Evolutionary conservation across 495 filamentous ascomycete species (phyloP).

Genomic region (Penicillium canescens): DNA sequence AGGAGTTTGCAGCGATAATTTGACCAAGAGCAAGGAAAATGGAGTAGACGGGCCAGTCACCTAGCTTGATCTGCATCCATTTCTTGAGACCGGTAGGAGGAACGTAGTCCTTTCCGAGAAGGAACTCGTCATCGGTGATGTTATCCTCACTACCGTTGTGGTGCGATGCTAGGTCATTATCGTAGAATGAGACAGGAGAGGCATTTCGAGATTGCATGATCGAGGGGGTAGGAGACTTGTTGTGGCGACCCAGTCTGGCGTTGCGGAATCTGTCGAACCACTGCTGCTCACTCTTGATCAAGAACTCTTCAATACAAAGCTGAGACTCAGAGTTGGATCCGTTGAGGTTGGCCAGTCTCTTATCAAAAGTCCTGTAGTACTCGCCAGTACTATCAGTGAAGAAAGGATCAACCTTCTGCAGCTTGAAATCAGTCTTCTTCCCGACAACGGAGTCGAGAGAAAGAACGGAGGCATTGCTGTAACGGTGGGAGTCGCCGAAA

Average conservation of each 20-base stretch:
- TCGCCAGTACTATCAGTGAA: conserved; percentile 67
- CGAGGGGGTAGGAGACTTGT: conserved; percentile 46
- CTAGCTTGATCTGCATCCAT: conserved; percentile 46
- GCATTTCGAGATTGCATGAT: conserved; percentile 34
- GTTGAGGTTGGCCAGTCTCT: conserved; percentile 56
- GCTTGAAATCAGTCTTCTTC: conserved; percentile 60
- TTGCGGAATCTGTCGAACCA: conserved; percentile 65
- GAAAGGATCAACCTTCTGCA: conserved; percentile 72
- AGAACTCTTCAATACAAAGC: conserved; percentile 66
- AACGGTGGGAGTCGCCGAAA: conserved; percentile 33
- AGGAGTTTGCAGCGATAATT: conserved; percentile 69
- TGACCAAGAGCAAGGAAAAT: conserved; percentile 66
- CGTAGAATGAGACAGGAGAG: conserved; percentile 37
- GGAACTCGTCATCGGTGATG: conserved; percentile 52
- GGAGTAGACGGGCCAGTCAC: conserved; percentile 74
- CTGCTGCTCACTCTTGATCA: conserved; percentile 67
- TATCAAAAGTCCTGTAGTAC: conserved; percentile 60
- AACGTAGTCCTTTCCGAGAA: conserved; percentile 64
- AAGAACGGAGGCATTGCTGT: conserved; percentile 49
- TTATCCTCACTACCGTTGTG: conserved; percentile 28
- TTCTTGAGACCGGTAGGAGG: conserved; percentile 65
- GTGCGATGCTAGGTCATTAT: conserved; percentile 31
- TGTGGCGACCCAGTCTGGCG: conserved; percentile 49
- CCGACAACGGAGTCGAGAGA: conserved; percentile 58
- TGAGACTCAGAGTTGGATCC: conserved; percentile 57